Conservation (phyloP, 2,329 filamentous ascomycete species). For the Nemania serpens region DNA sequence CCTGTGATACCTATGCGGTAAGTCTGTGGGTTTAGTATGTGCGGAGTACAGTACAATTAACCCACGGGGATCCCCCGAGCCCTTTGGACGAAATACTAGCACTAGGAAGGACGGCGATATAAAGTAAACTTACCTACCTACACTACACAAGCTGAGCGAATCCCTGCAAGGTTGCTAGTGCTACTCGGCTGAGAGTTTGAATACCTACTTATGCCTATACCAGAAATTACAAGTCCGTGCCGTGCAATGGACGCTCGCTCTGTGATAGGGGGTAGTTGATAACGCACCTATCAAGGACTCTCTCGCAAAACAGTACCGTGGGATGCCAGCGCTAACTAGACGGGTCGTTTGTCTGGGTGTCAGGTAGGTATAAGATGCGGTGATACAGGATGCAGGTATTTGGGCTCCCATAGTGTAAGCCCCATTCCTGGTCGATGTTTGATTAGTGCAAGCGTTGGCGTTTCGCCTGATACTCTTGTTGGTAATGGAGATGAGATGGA, state of each 20-base stretch:
- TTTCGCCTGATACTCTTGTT: neutral
- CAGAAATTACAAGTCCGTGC: too few relatives aligned
- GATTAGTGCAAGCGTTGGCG: neutral
- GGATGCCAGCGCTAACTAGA: too few relatives aligned
- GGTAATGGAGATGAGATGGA: constrained; percentile 12
- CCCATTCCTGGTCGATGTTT: neutral
- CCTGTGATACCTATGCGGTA: neutral
- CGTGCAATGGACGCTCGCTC: too few relatives aligned
- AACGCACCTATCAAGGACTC: too few relatives aligned
- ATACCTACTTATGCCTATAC: too few relatives aligned
- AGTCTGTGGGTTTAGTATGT: too few relatives aligned
- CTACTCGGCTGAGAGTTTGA: too few relatives aligned
- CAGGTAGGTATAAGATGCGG: neutral
- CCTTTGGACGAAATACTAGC: neutral
- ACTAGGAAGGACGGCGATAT: neutral
- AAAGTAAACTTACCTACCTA: neutral
- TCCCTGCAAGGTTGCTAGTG: neutral
- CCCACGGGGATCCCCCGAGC: constrained; percentile 4
- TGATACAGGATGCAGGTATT: neutral
- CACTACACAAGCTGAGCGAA: neutral
- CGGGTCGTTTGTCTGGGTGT: too few relatives aligned
- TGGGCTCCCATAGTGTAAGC: neutral
- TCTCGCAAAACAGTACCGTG: too few relatives aligned
- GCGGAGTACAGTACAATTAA: neutral
- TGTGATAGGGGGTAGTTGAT: too few relatives aligned